Base-by-base conservation (phyloP, 257 asterid species). In the Gentiana straminea region DNA sequence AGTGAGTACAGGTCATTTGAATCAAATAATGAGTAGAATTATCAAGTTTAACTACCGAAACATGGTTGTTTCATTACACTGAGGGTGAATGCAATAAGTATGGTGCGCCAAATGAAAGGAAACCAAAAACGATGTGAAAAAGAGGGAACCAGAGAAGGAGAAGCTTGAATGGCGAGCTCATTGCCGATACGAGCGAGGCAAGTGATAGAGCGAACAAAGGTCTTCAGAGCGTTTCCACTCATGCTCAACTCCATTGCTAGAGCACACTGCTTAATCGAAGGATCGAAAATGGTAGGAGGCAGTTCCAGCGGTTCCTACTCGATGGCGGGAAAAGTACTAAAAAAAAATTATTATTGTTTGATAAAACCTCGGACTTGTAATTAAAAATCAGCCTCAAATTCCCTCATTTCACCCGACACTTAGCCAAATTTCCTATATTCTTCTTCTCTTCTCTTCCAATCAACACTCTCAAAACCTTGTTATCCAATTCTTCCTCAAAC, bases 161-260 rank as follows among this genome's bases (percentile, higher is more conserved):
- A 77, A 11, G 92, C 80, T 72, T 83, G 92, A 62, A 91, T 69
- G 60, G 81, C 91, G 57, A 91, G 83, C 68, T 91, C 98, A 72
- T 77, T 81, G 73, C 95, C 98, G 67, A 91, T 68, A 62, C 98
- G 96, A 13, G 98, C 95, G 59, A 91, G 95, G 77, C 92, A 86
- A 39, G 84, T 82, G 75, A 87, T 71, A 58, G 94, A 87, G 60
- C 98, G 88, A 61, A 83, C 82, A 54, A 91, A 79, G 59, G 91
- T 83, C 62, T 84, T 91, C 44, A 91, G 84, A 61, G 92, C 84
- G 60, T 72, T 84, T 24, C 96, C 98, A 44, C 94, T 84, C n/a
- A 91, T 55, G 55, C 74, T 81, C 33, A 86, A 75, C 92, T 91
- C 98, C 96, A 91, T 82, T 49, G 45, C 11, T 34, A 13, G 10